Evolutionary conservation across 192 early-diverging fungal genomes (phyloP), one percentile per base, ranked within the genome.

Genomic region (Mortierella claussenii): DNA sequence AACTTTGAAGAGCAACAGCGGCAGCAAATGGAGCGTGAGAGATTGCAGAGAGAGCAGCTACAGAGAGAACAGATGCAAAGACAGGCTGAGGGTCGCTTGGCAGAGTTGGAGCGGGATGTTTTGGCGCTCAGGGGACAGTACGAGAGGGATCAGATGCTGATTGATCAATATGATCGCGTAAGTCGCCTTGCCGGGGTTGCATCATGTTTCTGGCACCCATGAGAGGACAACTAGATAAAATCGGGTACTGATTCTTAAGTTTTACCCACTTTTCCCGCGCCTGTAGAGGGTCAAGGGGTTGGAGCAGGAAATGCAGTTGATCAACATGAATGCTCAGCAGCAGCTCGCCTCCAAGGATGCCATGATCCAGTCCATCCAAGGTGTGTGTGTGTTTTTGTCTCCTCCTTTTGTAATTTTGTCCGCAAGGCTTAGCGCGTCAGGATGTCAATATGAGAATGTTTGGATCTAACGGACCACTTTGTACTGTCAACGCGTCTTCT

Each of bases 101-200:
- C 89, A 47, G 89, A 96, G 60, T 73, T 95, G 44, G 91, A 94
- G 60, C 87, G 89, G 70, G 92, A 97, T 81, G 71, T 99, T 15
- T 83, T 96, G 26, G 82, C 87, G 63, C 85, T 88, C 47, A 82
- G 89, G 26, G 88, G 89, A 21, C 93, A 96, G 69, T 85, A 91
- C 63, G 90, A 93, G 61, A 86, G 92, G 40, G 94, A 97, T 73
- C 89, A 92, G 61, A 85, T 94, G 83, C 76, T 90, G 52, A 79
- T 98, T 43, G 88, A 91, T 36, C 95, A 96, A 80, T 97, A 97
- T 79, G 92, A 96, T 42, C 69, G 84, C 80, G 89, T 92, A 81
- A 18, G 67, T 58, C 10, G 26, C n/a, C n/a, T 49, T 51, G 18
- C 2, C 27, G 20, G 3, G 10, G 18, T 2, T 37, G 18, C 12